Evolutionary conservation across 1,284 basidiomycete genomes (phyloP).

Genomic region (Ustilago trichophora): DNA sequence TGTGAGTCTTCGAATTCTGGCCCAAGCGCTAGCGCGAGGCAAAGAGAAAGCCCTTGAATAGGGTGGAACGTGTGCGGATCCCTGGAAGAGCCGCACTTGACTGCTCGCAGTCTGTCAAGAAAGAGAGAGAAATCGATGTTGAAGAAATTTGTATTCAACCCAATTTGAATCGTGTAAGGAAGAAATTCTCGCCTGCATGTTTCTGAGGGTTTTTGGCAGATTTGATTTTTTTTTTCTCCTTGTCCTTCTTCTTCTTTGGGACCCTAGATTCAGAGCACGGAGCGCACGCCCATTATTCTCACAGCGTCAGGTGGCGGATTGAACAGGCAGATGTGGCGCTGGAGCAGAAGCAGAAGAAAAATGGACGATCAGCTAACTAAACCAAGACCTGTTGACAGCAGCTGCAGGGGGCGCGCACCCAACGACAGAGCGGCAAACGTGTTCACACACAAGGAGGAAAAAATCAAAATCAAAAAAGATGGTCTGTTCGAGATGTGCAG

Average conservation of each 20-base stretch:
- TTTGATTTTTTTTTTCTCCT: no score
- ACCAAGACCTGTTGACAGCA: not conserved
- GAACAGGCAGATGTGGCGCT: no score
- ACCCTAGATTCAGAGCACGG: constrained; percentile 6
- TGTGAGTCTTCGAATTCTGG: constrained; percentile 22
- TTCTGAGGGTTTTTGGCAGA: not conserved
- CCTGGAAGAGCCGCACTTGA: not conserved
- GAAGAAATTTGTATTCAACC: constrained; percentile 3
- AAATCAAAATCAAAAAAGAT: not conserved
- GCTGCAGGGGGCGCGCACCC: not conserved
- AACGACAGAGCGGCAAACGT: constrained; percentile 15
- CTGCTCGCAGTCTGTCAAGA: no score
- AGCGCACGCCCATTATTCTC: no score
- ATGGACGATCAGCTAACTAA: no score
- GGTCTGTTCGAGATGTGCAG: constrained; percentile 7
- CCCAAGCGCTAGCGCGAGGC: constrained; percentile 8
- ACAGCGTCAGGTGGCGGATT: no score
- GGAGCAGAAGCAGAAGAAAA: no score
- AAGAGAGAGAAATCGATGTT: not conserved
- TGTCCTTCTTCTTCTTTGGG: no score
- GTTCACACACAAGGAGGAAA: no score
- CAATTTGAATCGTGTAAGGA: constrained; percentile 1
- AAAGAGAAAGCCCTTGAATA: not conserved
- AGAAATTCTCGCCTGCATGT: constrained; percentile 20
- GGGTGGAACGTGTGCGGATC: constrained; percentile 10